Evolutionary conservation across 2,329 filamentous ascomycete genomes (phyloP).

Genomic region (Pezicula neosporulosa): DNA sequence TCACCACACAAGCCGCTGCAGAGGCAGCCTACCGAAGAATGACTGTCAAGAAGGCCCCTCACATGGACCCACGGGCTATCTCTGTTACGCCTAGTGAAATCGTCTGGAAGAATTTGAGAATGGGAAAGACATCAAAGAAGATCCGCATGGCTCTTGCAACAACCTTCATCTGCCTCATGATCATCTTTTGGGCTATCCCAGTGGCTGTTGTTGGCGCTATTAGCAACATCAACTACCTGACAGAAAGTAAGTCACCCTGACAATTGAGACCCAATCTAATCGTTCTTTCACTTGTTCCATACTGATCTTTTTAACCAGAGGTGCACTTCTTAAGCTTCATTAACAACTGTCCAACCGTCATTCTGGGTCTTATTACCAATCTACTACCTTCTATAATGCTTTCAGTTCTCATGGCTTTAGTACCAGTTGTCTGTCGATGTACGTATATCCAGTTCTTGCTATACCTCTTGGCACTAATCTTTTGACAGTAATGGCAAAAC

Average conservation of each 20-base stretch:
- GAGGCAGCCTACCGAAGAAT: conserved; percentile 83
- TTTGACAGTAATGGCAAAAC: conserved; percentile 64
- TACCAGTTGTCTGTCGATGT: conserved; percentile 78
- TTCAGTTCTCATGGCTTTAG: conserved; percentile 78
- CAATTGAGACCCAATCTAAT: not conserved
- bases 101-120: conserved; percentile 79
- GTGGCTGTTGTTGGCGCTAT: conserved; percentile 79
- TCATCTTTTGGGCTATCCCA: conserved; percentile 80
- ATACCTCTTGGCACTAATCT: conserved; percentile 7
- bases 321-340: conserved; percentile 74
- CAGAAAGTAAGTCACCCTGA: conserved; percentile 32
- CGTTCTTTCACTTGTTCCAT: not conserved
- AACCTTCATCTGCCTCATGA: conserved; percentile 67
- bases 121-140: conserved; percentile 80
- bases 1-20: conserved; percentile 74
- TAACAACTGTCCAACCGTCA: conserved; percentile 58
- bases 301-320: conserved; percentile 10
- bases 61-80: conserved; percentile 77
- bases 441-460: conserved; percentile 29
- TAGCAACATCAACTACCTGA: conserved; percentile 75
- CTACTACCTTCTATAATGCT: conserved; percentile 77
- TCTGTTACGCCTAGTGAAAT: conserved; percentile 78
- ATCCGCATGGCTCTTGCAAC: conserved; percentile 65
- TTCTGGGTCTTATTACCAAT: conserved; percentile 80
- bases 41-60: conserved; percentile 76